These are phyloP conservation scores for Lentinula novae-zelandiae DNA, from an alignment of 1,284 basidiomycete species.

Conservation along the genomic window DNA sequence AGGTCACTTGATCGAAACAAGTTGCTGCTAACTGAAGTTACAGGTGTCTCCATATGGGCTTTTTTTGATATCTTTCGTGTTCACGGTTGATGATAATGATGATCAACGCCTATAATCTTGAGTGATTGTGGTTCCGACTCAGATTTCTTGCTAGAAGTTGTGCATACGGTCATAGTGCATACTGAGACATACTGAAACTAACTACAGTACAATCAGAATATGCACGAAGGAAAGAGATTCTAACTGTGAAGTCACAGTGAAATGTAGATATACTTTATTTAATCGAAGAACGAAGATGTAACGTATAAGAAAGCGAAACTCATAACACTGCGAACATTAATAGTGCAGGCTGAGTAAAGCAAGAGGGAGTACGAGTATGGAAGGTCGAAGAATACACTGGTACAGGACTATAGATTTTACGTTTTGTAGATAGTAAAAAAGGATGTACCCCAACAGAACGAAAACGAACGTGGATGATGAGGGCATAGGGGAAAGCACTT, in stretches of 20 bases:
- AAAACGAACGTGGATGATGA: neutral
- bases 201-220: neutral
- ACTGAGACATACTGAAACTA: neutral
- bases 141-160: too few species aligned
- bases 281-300: neutral
- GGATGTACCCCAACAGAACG: neutral
- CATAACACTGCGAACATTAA: neutral
- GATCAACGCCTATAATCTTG: too few species aligned
- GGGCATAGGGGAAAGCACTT: neutral
- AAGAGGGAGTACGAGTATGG: neutral
- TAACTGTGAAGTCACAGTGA: neutral
- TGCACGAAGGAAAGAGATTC: neutral
- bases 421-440: neutral
- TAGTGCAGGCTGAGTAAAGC: neutral
- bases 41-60: too few species aligned
- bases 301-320: neutral
- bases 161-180: neutral
- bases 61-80: too few species aligned
- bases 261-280: neutral
- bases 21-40: conserved; percentile 18
- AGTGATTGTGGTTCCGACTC: too few species aligned
- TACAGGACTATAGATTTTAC: neutral
- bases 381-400: conserved; percentile 1
- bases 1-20: conserved; percentile 26
- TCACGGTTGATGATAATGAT: too few species aligned